Conservation (phyloP, 306 rosid genomes). For the Gleditsia sinensis region DNA sequence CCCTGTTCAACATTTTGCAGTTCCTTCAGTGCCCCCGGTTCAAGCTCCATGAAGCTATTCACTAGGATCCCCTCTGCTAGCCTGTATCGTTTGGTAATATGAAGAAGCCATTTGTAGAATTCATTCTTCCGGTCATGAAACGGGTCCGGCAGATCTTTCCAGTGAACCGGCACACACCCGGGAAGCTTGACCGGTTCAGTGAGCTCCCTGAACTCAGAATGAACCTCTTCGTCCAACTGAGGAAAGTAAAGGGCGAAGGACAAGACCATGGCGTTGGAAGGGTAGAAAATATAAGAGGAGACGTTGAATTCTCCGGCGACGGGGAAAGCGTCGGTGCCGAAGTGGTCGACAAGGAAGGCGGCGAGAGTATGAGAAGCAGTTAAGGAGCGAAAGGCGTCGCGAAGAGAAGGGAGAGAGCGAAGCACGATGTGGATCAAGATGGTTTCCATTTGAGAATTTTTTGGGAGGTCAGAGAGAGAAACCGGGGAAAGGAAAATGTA, state of each 20-base stretch:
- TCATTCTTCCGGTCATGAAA: conserved; percentile 62
- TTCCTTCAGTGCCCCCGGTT: conserved; percentile 44
- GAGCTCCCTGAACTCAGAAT: conserved; percentile 51
- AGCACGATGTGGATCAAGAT: conserved; percentile 31
- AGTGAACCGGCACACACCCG: conserved; percentile 59
- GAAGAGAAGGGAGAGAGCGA: conserved; percentile 42
- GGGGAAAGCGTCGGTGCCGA: conserved; percentile 62
- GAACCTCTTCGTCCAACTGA: conserved; percentile 41
- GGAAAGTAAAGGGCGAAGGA: conserved; percentile 52
- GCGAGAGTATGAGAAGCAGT: not conserved
- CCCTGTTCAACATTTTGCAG: conserved; percentile 42
- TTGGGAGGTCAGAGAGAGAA: conserved; percentile 18
- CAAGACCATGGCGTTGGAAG: conserved; percentile 51
- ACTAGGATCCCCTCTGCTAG: conserved; percentile 56
- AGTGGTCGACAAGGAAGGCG: conserved; percentile 55
- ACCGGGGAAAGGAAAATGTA: conserved; percentile 35
- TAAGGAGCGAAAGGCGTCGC: conserved; percentile 17
- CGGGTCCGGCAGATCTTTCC: conserved; percentile 55
- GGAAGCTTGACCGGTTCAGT: conserved; percentile 56
- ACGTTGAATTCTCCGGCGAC: conserved; percentile 45
- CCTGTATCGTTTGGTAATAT: conserved; percentile 43
- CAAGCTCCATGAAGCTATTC: conserved; percentile 66
- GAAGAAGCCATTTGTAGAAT: conserved; percentile 51
- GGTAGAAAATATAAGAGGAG: conserved; percentile 49
- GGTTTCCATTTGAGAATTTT: conserved; percentile 21